Evolutionary conservation across 2,329 filamentous ascomycete genomes (phyloP).

Genomic region (Fusarium buxicola): DNA sequence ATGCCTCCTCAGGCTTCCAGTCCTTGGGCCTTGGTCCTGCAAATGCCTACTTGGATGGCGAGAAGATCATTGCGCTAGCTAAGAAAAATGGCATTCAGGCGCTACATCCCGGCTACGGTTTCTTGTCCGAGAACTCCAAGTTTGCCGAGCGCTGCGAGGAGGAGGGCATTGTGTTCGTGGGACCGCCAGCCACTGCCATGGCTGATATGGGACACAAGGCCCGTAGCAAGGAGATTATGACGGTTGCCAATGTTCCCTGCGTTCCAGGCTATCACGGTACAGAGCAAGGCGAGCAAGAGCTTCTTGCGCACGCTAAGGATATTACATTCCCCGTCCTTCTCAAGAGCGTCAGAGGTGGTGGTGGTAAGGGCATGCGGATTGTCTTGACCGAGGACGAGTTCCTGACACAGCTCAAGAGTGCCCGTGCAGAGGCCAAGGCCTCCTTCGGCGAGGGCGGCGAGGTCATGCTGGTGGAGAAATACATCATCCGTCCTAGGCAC

Average conservation of each 20-base stretch:
- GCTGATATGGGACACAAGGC: conserved; percentile 95
- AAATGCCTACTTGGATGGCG: conserved; percentile 91
- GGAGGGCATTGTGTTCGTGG: conserved; percentile 93
- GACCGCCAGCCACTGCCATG: conserved; percentile 84
- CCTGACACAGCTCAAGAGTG: conserved; percentile 74
- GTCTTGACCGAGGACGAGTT: conserved; percentile 78
- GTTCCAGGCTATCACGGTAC: conserved; percentile 94
- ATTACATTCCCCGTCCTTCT: conserved; percentile 77
- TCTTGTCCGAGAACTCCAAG: conserved; percentile 90
- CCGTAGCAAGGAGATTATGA: conserved; percentile 96
- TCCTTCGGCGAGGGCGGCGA: conserved; percentile 84
- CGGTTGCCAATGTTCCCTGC: conserved; percentile 90
- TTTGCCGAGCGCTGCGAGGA: conserved; percentile 91
- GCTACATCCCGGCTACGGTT: conserved; percentile 96
- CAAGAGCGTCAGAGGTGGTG: conserved; percentile 84
- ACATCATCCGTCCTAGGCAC: conserved; percentile 82
- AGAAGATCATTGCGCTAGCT: conserved; percentile 89
- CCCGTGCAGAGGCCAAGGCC: conserved; percentile 79
- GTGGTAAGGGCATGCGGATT: conserved; percentile 87
- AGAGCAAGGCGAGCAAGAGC: conserved; percentile 76
- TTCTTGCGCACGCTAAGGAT: conserved; percentile 77
- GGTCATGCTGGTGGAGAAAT: conserved; percentile 87
- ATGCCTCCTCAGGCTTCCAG: conserved; percentile 86
- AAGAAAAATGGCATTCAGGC: conserved; percentile 88
- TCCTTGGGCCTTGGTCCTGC: conserved; percentile 86